Evolutionary conservation across 352 stramenopile genomes (phyloP).

Genomic region (Phytophthora brassicae): DNA sequence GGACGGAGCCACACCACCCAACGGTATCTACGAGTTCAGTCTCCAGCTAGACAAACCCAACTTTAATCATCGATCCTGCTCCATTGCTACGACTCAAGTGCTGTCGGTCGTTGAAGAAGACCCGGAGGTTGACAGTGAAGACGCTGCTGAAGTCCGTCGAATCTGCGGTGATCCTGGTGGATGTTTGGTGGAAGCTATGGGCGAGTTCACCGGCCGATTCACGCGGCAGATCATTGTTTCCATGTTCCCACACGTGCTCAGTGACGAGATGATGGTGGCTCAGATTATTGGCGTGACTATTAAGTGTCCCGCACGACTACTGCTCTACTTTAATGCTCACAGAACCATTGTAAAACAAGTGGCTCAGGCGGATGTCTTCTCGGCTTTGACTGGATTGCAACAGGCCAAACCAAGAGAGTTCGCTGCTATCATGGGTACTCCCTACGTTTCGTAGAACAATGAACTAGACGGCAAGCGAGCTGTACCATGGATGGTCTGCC

Average conservation of each 20-base stretch:
- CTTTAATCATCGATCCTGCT: conserved; percentile 29
- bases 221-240: conserved; percentile 30
- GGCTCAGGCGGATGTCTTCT: conserved; percentile 22
- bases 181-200: conserved; percentile 27
- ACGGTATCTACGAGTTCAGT: conserved; percentile 30
- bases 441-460: neutral
- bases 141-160: conserved; percentile 11
- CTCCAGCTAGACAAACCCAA: conserved; percentile 31
- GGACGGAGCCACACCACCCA: conserved; percentile 12
- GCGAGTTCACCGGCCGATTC: conserved; percentile 28
- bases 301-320: conserved; percentile 19
- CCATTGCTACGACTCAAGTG: conserved; percentile 24
- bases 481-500: neutral
- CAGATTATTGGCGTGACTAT: conserved; percentile 28
- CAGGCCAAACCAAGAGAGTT: conserved; percentile 24
- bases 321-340: conserved; percentile 28
- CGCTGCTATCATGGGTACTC: conserved; percentile 22
- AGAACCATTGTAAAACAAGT: conserved; percentile 21
- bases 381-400: conserved; percentile 17
- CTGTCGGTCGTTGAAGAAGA: too few species aligned
- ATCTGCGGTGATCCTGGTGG: conserved; percentile 11
- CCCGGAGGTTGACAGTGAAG: conserved; percentile 15
- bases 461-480: too few species aligned
- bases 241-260: conserved; percentile 33
- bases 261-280: conserved; percentile 29